Evolutionary conservation across 2,329 filamentous ascomycete species (phyloP), one percentile per base, ranked within the genome.

Genomic region (Corynespora cassiicola): DNA sequence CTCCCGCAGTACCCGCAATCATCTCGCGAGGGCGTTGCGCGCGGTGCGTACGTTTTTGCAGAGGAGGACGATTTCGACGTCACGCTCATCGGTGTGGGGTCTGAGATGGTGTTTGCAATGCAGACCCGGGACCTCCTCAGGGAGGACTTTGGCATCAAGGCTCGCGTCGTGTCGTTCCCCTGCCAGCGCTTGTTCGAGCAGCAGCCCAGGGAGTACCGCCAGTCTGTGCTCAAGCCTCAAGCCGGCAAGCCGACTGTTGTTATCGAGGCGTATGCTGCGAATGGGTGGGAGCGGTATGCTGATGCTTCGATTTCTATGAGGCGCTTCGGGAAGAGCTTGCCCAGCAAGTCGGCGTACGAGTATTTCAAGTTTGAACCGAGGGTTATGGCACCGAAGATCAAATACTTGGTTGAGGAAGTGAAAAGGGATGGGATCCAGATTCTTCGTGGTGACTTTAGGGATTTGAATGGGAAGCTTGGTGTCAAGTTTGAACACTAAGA

Each of bases 271-370:
- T 82, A 81, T 52, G 71, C 74, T 1, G 66, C 72, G 4, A 74
- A 75, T 45, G 77, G 78, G 1, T 82, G 79, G 79, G 79, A 81
- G 62, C 61, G 79, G 10, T 82, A 81, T 52, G 78, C 78, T 1
- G 75, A 81, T 56, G 79, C 79, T 3, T 75, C 74, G 1, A 69
- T 70, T 45, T 74, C 67, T 26, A 80, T 81, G 76, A 31, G 32
- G 20, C 64, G 66, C 0, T 82, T 81, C 50, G 78, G 78, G 1
- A 75, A 81, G 51, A 75, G 69, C 7, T 54, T 81, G 33, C 77
- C 77, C 0, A 73, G 76, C 0, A 70, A 72, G 39, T 68, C 70
- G 10, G 75, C 74, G 2, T 80, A 80, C 54, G 68, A 73, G 47
- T 73, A 74, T 36, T 80, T 80, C 55, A 75, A 76, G 2, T 79